Conservation (phyloP, 805 yeast species). For the Teunomyces atbi region DNA sequence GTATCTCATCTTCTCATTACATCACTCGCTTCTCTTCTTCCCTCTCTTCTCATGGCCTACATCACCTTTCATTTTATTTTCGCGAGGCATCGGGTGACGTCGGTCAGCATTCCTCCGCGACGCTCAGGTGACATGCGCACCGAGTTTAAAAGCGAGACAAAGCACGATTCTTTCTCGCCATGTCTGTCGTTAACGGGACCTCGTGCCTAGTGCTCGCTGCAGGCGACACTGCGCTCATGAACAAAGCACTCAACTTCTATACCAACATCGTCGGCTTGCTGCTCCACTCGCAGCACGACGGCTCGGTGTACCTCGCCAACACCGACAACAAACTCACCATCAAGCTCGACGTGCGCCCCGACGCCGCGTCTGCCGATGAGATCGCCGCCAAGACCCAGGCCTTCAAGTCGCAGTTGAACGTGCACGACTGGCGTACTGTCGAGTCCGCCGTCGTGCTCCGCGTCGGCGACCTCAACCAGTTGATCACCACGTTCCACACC, state of each 20-base stretch:
- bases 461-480: conserved; percentile 37
- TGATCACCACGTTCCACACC: conserved; percentile 33
- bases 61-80: background rate
- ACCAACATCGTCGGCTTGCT: conserved; percentile 30
- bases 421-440: conserved; percentile 51
- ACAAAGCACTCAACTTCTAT: conserved; percentile 57
- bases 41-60: background rate
- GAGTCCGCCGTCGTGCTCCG: conserved; percentile 47
- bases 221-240: conserved; percentile 41
- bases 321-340: conserved; percentile 21
- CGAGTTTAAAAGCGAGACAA: background rate
- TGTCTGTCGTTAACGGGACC: conserved; percentile 55
- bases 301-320: conserved; percentile 21
- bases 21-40: background rate
- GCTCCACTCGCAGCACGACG: conserved; percentile 19
- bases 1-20: background rate
- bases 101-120: conserved; percentile 4
- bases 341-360: conserved; percentile 15
- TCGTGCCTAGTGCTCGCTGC: conserved; percentile 55
- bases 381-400: conserved; percentile 14
- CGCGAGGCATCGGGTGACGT: background rate
- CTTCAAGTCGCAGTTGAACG: conserved; percentile 15
- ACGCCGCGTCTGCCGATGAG: conserved; percentile 12
- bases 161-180: conserved; percentile 6
- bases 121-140: conserved; percentile 1